Percentiles rank a stretch among this genome's conserved stretches.
phyloP scores from a whole-genome alignment of 345 rosid species.

The Hypericum androsaemum region DNA sequence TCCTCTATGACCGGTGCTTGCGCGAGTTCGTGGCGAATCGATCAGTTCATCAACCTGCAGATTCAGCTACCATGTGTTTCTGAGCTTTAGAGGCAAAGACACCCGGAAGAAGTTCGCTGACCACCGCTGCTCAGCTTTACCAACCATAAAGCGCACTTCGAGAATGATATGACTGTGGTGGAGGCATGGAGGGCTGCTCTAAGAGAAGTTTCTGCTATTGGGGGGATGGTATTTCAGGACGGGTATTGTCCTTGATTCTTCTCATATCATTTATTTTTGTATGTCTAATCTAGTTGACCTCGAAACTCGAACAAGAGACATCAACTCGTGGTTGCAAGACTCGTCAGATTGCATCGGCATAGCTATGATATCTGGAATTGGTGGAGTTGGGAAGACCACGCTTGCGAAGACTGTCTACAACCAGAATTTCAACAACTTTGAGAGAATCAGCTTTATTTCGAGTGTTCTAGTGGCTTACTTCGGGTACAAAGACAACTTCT shows the following conservation, averaged over 20 bases:
- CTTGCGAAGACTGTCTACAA: constrained; percentile 12
- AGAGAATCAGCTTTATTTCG: constrained; percentile 20
- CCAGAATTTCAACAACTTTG: constrained; percentile 14
- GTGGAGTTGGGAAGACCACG: constrained; percentile 21
- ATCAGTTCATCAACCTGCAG: too few relatives aligned
- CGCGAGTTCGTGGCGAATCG: too few relatives aligned
- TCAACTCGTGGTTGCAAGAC: constrained; percentile 17
- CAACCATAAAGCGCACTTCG: not conserved
- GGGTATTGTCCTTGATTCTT: constrained; percentile 2
- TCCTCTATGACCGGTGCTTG: too few relatives aligned
- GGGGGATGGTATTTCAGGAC: constrained; percentile 10
- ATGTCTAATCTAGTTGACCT: constrained; percentile 21
- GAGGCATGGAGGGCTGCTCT: constrained; percentile 8
- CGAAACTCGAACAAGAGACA: constrained; percentile 5
- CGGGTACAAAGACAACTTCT: constrained; percentile 18
- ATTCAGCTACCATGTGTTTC: constrained; percentile 3
- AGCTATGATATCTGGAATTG: constrained; percentile 19
- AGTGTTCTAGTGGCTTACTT: constrained; percentile 13
- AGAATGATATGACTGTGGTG: not conserved
- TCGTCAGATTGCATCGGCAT: constrained; percentile 14
- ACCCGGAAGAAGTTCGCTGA: constrained; percentile 4
- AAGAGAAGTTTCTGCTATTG: constrained; percentile 1
- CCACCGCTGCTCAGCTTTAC: constrained; percentile 5
- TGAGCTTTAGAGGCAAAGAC: constrained; percentile 10
- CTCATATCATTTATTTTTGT: not conserved